Conservation (phyloP, 179 eudicot species). For the Beta macrorhiza region DNA sequence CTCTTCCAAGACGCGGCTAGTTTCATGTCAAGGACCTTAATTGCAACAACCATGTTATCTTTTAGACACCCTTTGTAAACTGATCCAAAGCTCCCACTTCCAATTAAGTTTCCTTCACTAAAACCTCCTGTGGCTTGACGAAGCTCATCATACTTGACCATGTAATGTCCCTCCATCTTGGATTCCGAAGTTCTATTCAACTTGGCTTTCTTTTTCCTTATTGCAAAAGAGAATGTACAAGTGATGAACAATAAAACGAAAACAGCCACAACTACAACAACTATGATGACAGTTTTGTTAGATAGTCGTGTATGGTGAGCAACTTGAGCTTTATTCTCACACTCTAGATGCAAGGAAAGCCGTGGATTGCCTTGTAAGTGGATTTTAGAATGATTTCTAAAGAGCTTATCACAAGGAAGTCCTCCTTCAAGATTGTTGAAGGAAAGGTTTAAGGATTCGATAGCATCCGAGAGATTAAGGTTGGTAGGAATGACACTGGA, state of each 20-base stretch:
- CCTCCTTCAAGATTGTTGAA: constrained; percentile 31
- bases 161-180: background rate
- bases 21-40: constrained; percentile 36
- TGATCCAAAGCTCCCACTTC: constrained; percentile 32
- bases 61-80: constrained; percentile 26
- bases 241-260: background rate
- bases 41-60: constrained; percentile 28
- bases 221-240: background rate
- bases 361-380: constrained; percentile 48
- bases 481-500: constrained; percentile 22
- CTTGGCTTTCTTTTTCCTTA: constrained; percentile 22
- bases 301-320: background rate
- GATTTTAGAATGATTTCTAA: constrained; percentile 28
- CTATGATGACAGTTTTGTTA: background rate
- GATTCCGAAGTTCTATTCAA: constrained; percentile 6
- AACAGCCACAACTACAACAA: background rate
- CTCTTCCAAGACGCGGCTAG: constrained; percentile 28
- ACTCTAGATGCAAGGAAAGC: constrained; percentile 31
- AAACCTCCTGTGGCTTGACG: constrained; percentile 33
- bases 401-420: constrained; percentile 29
- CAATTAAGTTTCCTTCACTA: constrained; percentile 21
- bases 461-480: constrained; percentile 10
- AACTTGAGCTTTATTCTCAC: constrained; percentile 14
- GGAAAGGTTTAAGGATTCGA: constrained; percentile 28
- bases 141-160: constrained; percentile 33